Evolutionary conservation across 805 yeast species (phyloP).

Genomic region (Yamadazyma ubonensis): DNA sequence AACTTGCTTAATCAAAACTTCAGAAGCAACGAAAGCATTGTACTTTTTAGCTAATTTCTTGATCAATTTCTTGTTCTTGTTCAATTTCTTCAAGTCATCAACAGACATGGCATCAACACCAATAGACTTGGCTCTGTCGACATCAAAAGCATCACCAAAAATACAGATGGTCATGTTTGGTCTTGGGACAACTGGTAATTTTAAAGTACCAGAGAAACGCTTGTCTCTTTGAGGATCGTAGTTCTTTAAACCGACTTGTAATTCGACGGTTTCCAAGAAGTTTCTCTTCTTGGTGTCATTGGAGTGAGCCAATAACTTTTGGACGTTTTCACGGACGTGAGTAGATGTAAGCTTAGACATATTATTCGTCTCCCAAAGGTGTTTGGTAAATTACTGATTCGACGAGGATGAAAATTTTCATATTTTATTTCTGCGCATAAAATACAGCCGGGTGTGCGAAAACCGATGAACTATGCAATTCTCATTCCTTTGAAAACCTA

Average conservation of each 20-base stretch:
- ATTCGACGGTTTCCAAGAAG: constrained; percentile 99
- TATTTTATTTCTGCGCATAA: background rate
- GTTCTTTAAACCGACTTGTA: constrained; percentile 99
- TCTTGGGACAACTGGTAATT: constrained; percentile 98
- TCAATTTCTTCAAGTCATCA: constrained; percentile 98
- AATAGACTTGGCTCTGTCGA: constrained; percentile 99
- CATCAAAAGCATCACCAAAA: constrained; percentile 99
- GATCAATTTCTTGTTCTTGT: constrained; percentile 99
- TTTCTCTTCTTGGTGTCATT: constrained; percentile 98
- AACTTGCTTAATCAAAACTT: constrained; percentile 98
- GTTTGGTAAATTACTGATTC: constrained; percentile 43
- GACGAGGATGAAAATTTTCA: constrained; percentile 46
- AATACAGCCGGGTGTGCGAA: background rate
- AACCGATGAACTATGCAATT: background rate
- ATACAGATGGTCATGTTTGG: constrained; percentile 99
- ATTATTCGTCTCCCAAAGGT: constrained; percentile 71
- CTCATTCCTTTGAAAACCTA: no score
- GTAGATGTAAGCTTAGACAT: constrained; percentile 90
- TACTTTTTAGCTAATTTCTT: constrained; percentile 99
- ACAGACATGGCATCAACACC: constrained; percentile 99
- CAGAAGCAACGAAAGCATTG: constrained; percentile 99
- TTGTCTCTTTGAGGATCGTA: constrained; percentile 99
- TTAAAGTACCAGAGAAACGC: constrained; percentile 99
- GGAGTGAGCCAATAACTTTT: constrained; percentile 86
- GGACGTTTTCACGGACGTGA: constrained; percentile 96